These are phyloP conservation scores for Rutstroemia sp. DNA, from an alignment of 2,329 filamentous ascomycete genomes.

Conservation along the genomic window DNA sequence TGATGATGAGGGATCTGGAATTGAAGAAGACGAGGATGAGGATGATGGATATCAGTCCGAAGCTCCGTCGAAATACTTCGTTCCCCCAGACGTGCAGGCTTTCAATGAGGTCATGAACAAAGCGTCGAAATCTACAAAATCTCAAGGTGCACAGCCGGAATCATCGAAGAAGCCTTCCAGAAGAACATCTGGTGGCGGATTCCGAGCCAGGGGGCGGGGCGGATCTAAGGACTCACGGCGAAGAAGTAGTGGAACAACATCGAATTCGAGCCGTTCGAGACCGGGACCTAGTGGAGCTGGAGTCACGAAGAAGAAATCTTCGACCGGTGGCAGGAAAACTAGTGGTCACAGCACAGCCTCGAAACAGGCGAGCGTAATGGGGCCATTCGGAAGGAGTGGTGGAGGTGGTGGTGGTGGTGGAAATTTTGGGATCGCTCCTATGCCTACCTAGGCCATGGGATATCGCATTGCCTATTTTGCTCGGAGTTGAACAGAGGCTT, in stretches of 20 bases:
- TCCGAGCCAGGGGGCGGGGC: neutral
- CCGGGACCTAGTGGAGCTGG: slow-evolving; percentile 10
- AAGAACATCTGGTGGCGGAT: neutral
- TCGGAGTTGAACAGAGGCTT: no score
- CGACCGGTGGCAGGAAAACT: slow-evolving; percentile 12
- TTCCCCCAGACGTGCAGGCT: slow-evolving; percentile 5
- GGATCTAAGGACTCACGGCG: neutral
- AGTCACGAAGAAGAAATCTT: slow-evolving; percentile 17
- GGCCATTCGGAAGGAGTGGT: slow-evolving; percentile 4
- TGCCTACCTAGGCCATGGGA: neutral
- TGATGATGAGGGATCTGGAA: slow-evolving; percentile 17
- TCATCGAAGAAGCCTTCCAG: neutral
- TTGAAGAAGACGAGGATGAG: slow-evolving; percentile 19
- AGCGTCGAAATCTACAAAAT: neutral
- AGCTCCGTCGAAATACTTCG: neutral
- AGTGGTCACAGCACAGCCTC: slow-evolving; percentile 1
- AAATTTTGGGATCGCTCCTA: slow-evolving; percentile 24
- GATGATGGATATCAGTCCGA: slow-evolving; percentile 2
- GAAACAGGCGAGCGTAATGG: slow-evolving; percentile 2
- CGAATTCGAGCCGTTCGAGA: neutral
- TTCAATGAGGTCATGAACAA: slow-evolving; percentile 1
- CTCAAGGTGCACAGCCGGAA: neutral
- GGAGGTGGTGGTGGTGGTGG: slow-evolving; percentile 7
- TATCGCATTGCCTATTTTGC: no score
- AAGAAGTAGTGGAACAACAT: neutral